These are phyloP conservation scores for Oryza officinalis DNA, from an alignment of 176 grass and related monocot genomes.

Conservation along the genomic window DNA sequence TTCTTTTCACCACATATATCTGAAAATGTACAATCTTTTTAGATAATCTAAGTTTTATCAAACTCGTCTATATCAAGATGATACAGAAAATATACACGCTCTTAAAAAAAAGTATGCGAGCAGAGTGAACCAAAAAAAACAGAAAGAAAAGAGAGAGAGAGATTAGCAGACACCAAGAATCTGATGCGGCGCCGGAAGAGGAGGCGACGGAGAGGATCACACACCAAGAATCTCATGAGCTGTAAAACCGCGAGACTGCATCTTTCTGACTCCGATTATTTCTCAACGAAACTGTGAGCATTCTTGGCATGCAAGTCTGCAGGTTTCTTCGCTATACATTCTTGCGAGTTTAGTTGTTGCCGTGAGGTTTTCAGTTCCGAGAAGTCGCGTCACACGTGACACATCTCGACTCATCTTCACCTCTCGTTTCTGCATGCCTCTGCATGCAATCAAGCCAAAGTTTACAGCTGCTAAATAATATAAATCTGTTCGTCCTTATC, in stretches of 20 bases:
- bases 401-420: neutral
- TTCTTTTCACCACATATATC: neutral
- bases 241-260: neutral
- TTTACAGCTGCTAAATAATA: neutral
- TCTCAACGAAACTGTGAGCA: neutral
- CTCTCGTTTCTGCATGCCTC: neutral
- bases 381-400: conserved; percentile 18
- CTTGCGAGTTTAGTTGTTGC: neutral
- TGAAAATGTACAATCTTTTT: neutral
- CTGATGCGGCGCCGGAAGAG: conserved; percentile 14
- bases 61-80: too few relatives aligned
- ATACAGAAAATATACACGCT: too few relatives aligned
- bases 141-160: neutral
- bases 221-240: conserved; percentile 41
- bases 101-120: neutral
- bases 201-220: neutral
- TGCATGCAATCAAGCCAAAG: neutral
- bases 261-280: conserved; percentile 1
- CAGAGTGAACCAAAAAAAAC: neutral
- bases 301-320: conserved; percentile 27
- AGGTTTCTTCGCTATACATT: neutral
- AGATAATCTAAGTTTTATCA: too few relatives aligned
- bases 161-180: conserved; percentile 13
- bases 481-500: conserved; percentile 22
- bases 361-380: neutral